Percentiles rank a stretch among this genome's conserved stretches.
These are phyloP conservation scores for Fomitopsis serialis DNA, from an alignment of 768 basidiomycete species.

Conservation along the genomic window DNA sequence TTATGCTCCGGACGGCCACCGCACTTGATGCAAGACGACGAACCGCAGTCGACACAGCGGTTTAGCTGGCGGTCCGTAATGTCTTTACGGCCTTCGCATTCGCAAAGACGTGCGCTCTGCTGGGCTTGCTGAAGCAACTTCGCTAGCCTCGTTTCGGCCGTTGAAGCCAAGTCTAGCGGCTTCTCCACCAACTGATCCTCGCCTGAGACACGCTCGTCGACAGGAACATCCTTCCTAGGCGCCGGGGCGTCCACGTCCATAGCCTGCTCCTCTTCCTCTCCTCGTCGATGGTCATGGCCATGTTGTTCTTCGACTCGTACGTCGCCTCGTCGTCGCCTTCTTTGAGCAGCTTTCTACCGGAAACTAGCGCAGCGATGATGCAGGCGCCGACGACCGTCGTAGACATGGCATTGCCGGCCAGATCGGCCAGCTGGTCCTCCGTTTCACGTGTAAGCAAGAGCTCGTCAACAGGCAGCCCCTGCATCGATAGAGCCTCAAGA, in stretches of 20 bases:
- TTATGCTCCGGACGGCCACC: slow-evolving; percentile 91
- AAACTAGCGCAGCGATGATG: slow-evolving; percentile 75
- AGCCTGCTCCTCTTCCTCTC: slow-evolving; percentile 49
- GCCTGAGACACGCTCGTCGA: slow-evolving; percentile 60
- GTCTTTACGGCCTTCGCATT: slow-evolving; percentile 85
- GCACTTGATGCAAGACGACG: slow-evolving; percentile 79
- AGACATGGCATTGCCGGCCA: slow-evolving; percentile 97
- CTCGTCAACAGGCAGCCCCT: slow-evolving; percentile 90
- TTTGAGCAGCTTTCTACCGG: slow-evolving; percentile 62
- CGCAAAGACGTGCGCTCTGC: slow-evolving; percentile 73
- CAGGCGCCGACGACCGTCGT: slow-evolving; percentile 93
- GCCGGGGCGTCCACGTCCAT: slow-evolving; percentile 22
- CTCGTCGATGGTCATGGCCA: slow-evolving; percentile 23
- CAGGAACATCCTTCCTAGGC: slow-evolving; percentile 6
- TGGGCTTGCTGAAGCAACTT: slow-evolving; percentile 61
- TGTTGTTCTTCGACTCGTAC: slow-evolving; percentile 57
- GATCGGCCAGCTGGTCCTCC: slow-evolving; percentile 88
- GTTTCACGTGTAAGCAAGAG: slow-evolving; percentile 88
- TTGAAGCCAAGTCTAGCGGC: slow-evolving; percentile 65
- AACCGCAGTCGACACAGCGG: slow-evolving; percentile 71
- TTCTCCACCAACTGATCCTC: slow-evolving; percentile 59
- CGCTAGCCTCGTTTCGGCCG: slow-evolving; percentile 36
- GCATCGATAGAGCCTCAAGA: slow-evolving; percentile 87
- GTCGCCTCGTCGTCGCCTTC: slow-evolving; percentile 57
- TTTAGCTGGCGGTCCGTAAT: slow-evolving; percentile 64